Evolutionary conservation across 108 stramenopile genomes (phyloP).

Genomic region (Conticribra guillardii): DNA sequence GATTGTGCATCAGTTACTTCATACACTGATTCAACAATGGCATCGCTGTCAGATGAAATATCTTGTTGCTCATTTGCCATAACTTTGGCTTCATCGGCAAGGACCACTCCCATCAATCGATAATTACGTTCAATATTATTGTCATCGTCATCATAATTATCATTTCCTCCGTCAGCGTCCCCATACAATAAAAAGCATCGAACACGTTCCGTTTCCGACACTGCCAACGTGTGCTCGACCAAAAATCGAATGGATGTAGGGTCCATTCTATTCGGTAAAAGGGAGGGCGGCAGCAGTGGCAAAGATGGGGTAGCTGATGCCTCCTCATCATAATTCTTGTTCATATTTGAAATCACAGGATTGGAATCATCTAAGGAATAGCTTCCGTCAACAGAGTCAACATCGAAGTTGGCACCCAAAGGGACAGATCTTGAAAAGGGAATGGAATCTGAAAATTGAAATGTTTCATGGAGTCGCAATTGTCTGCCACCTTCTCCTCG

Average conservation of each 20-base stretch:
- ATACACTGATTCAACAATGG: not conserved
- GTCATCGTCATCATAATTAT: slow-evolving; percentile 13
- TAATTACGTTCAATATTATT: slow-evolving; percentile 18
- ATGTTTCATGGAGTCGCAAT: slow-evolving; percentile 34
- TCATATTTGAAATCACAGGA: slow-evolving; percentile 6
- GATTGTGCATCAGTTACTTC: slow-evolving; percentile 6
- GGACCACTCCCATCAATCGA: slow-evolving; percentile 30
- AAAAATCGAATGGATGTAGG: slow-evolving; percentile 29
- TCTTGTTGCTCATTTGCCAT: slow-evolving; percentile 15
- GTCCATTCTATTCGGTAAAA: slow-evolving; percentile 32
- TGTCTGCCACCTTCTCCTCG: slow-evolving; percentile 5
- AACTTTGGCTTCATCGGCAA: slow-evolving; percentile 42
- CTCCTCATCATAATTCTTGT: too few species aligned
- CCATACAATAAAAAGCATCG: slow-evolving; percentile 69
- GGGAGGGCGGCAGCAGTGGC: slow-evolving; percentile 39
- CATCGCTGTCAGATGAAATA: not conserved
- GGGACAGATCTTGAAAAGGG: slow-evolving; percentile 51
- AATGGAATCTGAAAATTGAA: slow-evolving; percentile 18
- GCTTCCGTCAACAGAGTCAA: slow-evolving; percentile 76
- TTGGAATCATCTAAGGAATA: slow-evolving; percentile 43
- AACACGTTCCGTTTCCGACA: slow-evolving; percentile 58
- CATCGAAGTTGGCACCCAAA: slow-evolving; percentile 64
- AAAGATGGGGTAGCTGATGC: slow-evolving; percentile 16
- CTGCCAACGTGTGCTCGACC: slow-evolving; percentile 78
- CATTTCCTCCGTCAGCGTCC: slow-evolving; percentile 28